phyloP scores from a whole-genome alignment of 139 green algal species.

The Asterochloris sp. region DNA sequence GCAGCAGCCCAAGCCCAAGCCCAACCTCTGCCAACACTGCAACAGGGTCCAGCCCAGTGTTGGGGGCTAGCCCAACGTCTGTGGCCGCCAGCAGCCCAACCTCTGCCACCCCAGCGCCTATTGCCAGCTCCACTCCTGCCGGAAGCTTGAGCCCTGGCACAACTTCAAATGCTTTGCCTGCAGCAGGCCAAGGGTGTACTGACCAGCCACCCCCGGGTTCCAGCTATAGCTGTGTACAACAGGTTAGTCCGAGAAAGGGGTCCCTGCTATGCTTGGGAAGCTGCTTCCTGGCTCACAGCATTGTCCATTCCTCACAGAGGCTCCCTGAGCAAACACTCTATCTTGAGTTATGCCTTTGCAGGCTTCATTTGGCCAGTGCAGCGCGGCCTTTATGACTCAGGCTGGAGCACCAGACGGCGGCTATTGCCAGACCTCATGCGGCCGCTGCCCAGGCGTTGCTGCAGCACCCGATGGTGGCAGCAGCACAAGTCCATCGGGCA shows the following conservation, averaged over 20 bases:
- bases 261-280: neutral
- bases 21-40: neutral
- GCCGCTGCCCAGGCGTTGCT: neutral
- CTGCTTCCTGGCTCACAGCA: too few species aligned
- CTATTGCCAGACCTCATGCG: conserved; percentile 9
- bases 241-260: too few species aligned
- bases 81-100: too few species aligned
- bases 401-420: neutral
- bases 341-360: neutral
- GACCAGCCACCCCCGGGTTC: too few species aligned
- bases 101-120: neutral
- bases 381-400: neutral
- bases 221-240: too few species aligned
- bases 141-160: too few species aligned
- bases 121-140: neutral
- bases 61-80: too few species aligned
- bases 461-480: neutral
- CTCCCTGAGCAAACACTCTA: too few species aligned
- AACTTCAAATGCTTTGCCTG: too few species aligned
- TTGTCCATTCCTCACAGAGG: too few species aligned
- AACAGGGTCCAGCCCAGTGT: too few species aligned
- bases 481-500: neutral
- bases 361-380: neutral
- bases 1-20: neutral
- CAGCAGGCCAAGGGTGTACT: too few species aligned